Evolutionary conservation across 495 filamentous ascomycete species (phyloP).

Genomic region (Neurospora hispaniola): DNA sequence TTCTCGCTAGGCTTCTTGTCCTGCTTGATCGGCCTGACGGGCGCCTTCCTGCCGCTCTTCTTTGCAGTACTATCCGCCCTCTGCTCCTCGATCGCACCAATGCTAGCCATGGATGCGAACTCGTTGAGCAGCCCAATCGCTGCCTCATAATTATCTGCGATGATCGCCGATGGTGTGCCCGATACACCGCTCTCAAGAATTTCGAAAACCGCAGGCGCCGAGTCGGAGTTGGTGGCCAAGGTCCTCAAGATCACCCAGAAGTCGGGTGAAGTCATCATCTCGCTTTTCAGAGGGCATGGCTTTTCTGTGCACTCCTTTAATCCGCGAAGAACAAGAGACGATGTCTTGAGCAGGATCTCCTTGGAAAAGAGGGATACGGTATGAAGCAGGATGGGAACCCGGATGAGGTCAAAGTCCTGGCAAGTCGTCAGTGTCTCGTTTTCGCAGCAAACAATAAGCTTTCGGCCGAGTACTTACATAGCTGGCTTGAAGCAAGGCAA

Average conservation of each 20-base stretch:
- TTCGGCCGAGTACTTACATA: conserved; percentile 51
- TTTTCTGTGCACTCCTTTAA: conserved; percentile 68
- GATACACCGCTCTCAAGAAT: conserved; percentile 66
- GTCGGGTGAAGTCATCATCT: conserved; percentile 91
- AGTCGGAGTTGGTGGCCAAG: conserved; percentile 54
- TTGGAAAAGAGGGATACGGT: conserved; percentile 78
- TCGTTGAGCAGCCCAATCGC: conserved; percentile 75
- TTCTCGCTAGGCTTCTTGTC: conserved; percentile 45
- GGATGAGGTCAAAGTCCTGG: conserved; percentile 80
- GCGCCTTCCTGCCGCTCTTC: conserved; percentile 32
- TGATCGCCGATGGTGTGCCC: conserved; percentile 60
- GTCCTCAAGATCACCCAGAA: conserved; percentile 89
- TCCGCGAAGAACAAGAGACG: conserved; percentile 64
- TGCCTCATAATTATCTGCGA: conserved; percentile 90
- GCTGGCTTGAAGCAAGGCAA: conserved; percentile 73
- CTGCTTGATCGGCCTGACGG: conserved; percentile 37
- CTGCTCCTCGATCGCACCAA: conserved; percentile 73
- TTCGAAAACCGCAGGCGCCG: conserved; percentile 68
- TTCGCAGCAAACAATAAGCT: neutral
- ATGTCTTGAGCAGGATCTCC: conserved; percentile 63
- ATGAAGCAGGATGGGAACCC: conserved; percentile 87
- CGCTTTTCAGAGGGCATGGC: conserved; percentile 66
- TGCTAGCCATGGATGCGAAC: conserved; percentile 74
- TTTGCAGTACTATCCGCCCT: conserved; percentile 49
- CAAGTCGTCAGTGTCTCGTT: conserved; percentile 10